Evolutionary conservation across 495 filamentous ascomycete species (phyloP), one percentile per base, ranked within the genome.

Genomic region (Halenospora varia): DNA sequence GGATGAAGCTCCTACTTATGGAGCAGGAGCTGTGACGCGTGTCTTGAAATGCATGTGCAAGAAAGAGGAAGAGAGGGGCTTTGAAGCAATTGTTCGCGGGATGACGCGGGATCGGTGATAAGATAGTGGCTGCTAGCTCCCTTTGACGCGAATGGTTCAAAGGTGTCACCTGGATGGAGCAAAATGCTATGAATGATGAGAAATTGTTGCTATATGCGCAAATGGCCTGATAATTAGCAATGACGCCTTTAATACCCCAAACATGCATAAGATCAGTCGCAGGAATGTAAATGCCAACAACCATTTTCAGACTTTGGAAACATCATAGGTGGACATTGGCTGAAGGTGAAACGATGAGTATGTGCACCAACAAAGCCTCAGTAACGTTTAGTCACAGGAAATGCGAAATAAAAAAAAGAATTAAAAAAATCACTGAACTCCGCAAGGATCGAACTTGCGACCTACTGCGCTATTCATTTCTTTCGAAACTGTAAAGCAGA

Each of bases 401-500:
- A 26, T 25, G 1, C 4, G 1, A 2, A 26, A 13, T 25, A 10
- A 29, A 8, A 54, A 44, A 54, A 1, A 54, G 18, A 54, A 54
- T 18, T 2, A 1, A 44, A 57, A 49, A 50, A 57, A 11, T 57
- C n/a, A n/a, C n/a, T n/a, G 55, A 51, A 17, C 29, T 1, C 9
- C n/a, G 2, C 46, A 22, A 41, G 56, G 56, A 48, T 59, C 56
- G 56, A 59, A 59, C 56, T 35, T 26, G 50, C 10, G 56, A 54
- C 56, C 49, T 53, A 18, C 45, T 59, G 50, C 50, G 56, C 52
- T 59, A 44, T 24, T n/a, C 6, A 39, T 19, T 26, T 18, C 10
- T 17, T 17, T 26, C 22, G 15, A 2, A 18, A 13, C 10, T 62
- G 60, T 62, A 62, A 62, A 58, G 55, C 48, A 62, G 35, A 58